Percentiles rank a stretch among this genome's conserved stretches.
These are phyloP conservation scores for Monilinia fructigena DNA, from an alignment of 2,329 filamentous ascomycete genomes.

Conservation along the genomic window DNA sequence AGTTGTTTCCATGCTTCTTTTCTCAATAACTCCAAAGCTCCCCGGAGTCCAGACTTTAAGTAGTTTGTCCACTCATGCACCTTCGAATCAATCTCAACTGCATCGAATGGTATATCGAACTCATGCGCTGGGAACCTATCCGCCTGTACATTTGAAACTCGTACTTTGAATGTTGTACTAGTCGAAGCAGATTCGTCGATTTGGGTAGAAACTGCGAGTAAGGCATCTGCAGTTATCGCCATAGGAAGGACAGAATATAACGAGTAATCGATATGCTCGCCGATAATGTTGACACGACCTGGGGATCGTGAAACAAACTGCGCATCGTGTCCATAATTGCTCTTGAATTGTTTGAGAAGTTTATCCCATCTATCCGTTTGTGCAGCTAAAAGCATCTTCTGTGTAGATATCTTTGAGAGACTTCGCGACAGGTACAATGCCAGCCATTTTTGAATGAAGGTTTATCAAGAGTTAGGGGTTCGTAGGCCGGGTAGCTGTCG, in stretches of 20 bases:
- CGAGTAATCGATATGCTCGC: constrained; percentile 98
- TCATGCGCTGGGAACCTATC: constrained; percentile 73
- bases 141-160: constrained; percentile 75
- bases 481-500: constrained; percentile 26
- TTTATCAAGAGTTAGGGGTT: neutral
- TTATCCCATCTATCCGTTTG: constrained; percentile 75
- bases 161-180: constrained; percentile 61
- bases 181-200: constrained; percentile 45
- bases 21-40: constrained; percentile 74
- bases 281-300: constrained; percentile 95
- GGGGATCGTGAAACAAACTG: constrained; percentile 87
- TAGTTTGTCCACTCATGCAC: constrained; percentile 97
- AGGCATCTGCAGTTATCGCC: constrained; percentile 86
- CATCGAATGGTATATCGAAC: constrained; percentile 65
- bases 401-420: constrained; percentile 83
- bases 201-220: constrained; percentile 71
- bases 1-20: constrained; percentile 60
- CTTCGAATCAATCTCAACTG: constrained; percentile 78
- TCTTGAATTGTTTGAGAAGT: constrained; percentile 69
- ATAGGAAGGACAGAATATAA: constrained; percentile 95
- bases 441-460: constrained; percentile 47
- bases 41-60: constrained; percentile 87
- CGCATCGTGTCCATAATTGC: constrained; percentile 66
- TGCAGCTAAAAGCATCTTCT: constrained; percentile 60
- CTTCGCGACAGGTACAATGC: constrained; percentile 68